Percentiles rank a stretch among this genome's conserved stretches.
Conservation (phyloP, 1,284 basidiomycete genomes). For the Pisolithus thermaeus region DNA sequence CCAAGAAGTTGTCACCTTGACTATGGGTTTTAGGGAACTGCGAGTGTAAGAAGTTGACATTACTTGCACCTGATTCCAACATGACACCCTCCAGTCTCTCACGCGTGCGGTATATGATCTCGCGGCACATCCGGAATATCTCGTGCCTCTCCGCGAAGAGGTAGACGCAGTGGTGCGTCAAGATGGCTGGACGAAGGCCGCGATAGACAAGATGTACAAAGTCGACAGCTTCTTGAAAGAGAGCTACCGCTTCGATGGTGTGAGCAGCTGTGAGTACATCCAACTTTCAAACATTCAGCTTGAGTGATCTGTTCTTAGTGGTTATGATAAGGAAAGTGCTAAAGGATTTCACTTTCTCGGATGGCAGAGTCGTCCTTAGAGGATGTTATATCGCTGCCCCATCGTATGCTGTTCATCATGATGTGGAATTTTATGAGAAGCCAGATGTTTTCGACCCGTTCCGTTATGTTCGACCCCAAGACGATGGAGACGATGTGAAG, state of each 20-base stretch:
- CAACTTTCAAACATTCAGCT: background rate
- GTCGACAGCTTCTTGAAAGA: conserved; percentile 34
- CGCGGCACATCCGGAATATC: conserved; percentile 31
- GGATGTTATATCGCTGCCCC: conserved; percentile 20
- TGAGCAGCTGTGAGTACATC: conserved; percentile 13
- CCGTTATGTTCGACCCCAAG: conserved; percentile 15
- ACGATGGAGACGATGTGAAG: conserved; percentile 6
- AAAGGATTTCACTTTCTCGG: conserved; percentile 32
- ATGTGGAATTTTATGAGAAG: conserved; percentile 18
- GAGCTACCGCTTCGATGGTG: conserved; percentile 23
- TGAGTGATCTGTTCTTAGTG: conserved; percentile 15
- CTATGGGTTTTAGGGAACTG: background rate
- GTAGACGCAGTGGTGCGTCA: conserved; percentile 26
- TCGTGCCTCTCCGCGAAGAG: conserved; percentile 36
- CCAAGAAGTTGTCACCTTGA: background rate
- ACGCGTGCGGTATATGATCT: conserved; percentile 35
- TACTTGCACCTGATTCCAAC: background rate
- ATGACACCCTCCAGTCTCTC: conserved; percentile 20
- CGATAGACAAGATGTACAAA: conserved; percentile 29
- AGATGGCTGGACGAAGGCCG: conserved; percentile 39
- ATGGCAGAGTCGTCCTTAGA: conserved; percentile 33
- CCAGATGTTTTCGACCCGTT: conserved; percentile 24
- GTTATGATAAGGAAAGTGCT: conserved; percentile 27
- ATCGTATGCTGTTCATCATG: conserved; percentile 15
- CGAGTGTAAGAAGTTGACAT: background rate